phyloP scores from a whole-genome alignment of 2,329 filamentous ascomycete species.

The Chaetomium sp. region DNA sequence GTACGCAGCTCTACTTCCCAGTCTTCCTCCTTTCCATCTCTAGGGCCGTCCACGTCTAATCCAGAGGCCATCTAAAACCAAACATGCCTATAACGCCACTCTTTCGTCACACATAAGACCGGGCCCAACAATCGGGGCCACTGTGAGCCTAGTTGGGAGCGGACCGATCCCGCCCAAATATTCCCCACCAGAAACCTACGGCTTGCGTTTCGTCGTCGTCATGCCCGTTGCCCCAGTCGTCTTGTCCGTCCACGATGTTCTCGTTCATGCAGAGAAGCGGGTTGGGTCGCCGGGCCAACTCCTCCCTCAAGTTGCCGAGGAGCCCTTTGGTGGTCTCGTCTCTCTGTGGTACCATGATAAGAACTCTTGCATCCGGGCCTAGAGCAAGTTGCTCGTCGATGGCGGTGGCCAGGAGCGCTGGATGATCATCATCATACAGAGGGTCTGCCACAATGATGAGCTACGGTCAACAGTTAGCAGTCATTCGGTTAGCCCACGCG shows the following conservation, averaged over 20 bases:
- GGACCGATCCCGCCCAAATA: conserved; percentile 49
- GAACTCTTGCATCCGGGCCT: conserved; percentile 60
- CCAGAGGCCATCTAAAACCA: neutral
- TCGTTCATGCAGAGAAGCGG: conserved; percentile 58
- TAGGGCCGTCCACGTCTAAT: neutral
- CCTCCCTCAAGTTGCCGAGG: conserved; percentile 60
- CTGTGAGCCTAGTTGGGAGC: neutral
- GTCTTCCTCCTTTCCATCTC: neutral
- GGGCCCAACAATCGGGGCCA: neutral
- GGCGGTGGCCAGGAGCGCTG: conserved; percentile 69
- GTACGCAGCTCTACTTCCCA: neutral
- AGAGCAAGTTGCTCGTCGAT: conserved; percentile 68
- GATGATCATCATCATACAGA: conserved; percentile 84
- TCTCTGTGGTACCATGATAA: conserved; percentile 80
- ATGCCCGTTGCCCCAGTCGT: conserved; percentile 69
- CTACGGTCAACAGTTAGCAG: conserved; percentile 40
- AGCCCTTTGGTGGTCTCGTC: conserved; percentile 67
- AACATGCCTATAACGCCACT: conserved; percentile 3
- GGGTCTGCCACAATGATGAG: conserved; percentile 84
- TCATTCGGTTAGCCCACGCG: neutral
- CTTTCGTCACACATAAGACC: neutral
- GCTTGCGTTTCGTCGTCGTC: conserved; percentile 41
- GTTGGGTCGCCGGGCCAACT: conserved; percentile 57
- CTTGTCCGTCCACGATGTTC: conserved; percentile 65
- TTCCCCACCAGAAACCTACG: conserved; percentile 70